Base-by-base conservation (phyloP, 2,329 filamentous ascomycete genomes). In the Colletotrichum chlorophyti region DNA sequence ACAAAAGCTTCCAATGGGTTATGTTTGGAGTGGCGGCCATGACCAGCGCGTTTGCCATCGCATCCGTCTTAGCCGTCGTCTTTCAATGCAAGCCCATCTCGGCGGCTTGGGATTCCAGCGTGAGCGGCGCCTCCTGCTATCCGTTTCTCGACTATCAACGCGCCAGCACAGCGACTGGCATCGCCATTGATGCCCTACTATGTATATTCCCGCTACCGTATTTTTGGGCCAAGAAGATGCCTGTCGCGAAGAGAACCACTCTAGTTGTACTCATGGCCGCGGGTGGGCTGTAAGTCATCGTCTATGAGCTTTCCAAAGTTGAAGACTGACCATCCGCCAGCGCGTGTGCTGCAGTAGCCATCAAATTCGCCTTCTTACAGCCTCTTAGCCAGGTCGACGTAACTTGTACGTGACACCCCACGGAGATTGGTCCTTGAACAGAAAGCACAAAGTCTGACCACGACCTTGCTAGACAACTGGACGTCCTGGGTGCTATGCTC, bases 401-500 rank as follows among this genome's bases (percentile, higher is more conserved):
- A 1, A 70, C 69, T 1, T 67, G 70, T 72, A 63, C 63, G 66
- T 62, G 6, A 8, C 5, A 38, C 9, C 12, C 10, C 12, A 23
- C 23, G 14, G 6, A 19, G 27, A 21, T n/a, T 3, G 0, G 17
- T 5, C 14, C 1, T 27, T 1, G n/a, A n/a, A n/a, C n/a, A n/a
- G 15, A 27, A 8, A 32, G 21, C 11, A 26, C 9, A 19, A 26
- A 12, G 5, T n/a, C 40, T 53, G 23, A 53, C 11, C 12, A 6
- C 17, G 12, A 15, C 3, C 6, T 5, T 17, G 15, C 2, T 4
- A 72, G 70, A 68, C 52, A 65, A 66, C 51, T 64, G 72, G 26
- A 66, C 67, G 15, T 60, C 62, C 0, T 67, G 67, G 41, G 62
- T 71, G 40, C 64, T 70, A 53, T 72, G 69, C 68, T 68, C 69